These are phyloP conservation scores for Fusarium albidum DNA, from an alignment of 2,329 filamentous ascomycete species.

Conservation along the genomic window DNA sequence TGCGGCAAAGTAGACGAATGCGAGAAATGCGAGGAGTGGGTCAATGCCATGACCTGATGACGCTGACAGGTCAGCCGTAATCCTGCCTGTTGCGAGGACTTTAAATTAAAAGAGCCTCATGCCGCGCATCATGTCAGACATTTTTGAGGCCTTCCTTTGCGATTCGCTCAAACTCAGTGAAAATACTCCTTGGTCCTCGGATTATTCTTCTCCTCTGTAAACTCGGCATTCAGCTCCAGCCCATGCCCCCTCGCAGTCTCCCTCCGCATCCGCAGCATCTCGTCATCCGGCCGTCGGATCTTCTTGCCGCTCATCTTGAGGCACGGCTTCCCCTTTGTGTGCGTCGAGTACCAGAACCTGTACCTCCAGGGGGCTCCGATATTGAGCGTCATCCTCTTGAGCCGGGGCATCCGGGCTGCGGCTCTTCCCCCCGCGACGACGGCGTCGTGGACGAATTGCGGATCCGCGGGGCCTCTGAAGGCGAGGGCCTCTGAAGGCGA, in stretches of 20 bases:
- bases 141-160: no score
- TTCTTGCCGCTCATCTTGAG: conserved; percentile 3
- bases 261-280: neutral
- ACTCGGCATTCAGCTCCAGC: neutral
- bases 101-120: no score
- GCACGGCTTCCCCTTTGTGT: neutral
- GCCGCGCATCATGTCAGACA: no score
- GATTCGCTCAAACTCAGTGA: neutral
- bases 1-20: no score
- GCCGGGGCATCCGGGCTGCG: conserved; percentile 2
- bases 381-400: neutral
- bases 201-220: neutral
- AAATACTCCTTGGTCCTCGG: neutral
- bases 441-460: conserved; percentile 2
- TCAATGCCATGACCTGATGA: no score
- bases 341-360: neutral
- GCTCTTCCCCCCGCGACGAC: conserved; percentile 1
- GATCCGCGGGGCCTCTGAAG: conserved; percentile 14
- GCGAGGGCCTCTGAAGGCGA: conserved; percentile 19
- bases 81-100: no score
- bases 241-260: neutral
- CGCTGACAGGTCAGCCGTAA: no score
- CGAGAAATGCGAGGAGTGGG: no score
- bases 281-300: neutral
- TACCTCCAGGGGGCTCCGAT: conserved; percentile 1